phyloP scores from a whole-genome alignment of 139 green algal species.

The Chlamydomonas sphaeroides region DNA sequence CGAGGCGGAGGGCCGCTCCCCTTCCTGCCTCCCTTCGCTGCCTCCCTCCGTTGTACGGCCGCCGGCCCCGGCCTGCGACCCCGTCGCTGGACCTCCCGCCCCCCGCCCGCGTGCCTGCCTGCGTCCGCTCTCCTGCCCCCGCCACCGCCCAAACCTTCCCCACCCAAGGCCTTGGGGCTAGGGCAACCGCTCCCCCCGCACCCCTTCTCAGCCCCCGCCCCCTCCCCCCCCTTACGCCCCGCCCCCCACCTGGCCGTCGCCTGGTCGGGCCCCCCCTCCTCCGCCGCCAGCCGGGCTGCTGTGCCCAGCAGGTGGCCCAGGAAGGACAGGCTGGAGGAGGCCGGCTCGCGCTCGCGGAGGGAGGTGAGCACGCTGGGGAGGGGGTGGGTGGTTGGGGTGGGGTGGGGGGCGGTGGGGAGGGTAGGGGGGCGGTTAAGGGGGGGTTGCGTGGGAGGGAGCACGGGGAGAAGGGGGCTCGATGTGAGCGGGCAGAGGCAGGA shows the following conservation, averaged over 20 bases:
- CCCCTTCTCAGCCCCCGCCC: not conserved
- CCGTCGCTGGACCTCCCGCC: too few species aligned
- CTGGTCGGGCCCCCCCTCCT: conserved; percentile 17
- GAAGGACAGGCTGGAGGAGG: conserved; percentile 57
- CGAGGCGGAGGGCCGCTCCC: not conserved
- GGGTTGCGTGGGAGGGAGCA: not conserved
- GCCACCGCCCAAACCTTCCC: too few species aligned
- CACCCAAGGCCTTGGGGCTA: too few species aligned
- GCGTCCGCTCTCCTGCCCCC: too few species aligned
- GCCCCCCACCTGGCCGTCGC: not conserved
- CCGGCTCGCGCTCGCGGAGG: conserved; percentile 68
- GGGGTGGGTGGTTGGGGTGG: not conserved
- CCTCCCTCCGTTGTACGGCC: too few species aligned
- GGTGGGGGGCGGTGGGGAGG: not conserved
- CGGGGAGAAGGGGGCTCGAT: too few species aligned
- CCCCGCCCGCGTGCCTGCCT: too few species aligned
- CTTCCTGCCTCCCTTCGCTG: not conserved
- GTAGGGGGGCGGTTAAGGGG: not conserved
- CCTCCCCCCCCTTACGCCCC: not conserved
- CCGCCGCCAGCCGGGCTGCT: conserved; percentile 8
- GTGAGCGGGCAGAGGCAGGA: too few species aligned
- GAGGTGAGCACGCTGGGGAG: not conserved
- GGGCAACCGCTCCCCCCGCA: not conserved
- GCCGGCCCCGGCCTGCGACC: too few species aligned
- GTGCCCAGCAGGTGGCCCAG: conserved; percentile 54